Evolutionary conservation across 2,329 filamentous ascomycete genomes (phyloP).

Genomic region (Aspergillus arachidicola): DNA sequence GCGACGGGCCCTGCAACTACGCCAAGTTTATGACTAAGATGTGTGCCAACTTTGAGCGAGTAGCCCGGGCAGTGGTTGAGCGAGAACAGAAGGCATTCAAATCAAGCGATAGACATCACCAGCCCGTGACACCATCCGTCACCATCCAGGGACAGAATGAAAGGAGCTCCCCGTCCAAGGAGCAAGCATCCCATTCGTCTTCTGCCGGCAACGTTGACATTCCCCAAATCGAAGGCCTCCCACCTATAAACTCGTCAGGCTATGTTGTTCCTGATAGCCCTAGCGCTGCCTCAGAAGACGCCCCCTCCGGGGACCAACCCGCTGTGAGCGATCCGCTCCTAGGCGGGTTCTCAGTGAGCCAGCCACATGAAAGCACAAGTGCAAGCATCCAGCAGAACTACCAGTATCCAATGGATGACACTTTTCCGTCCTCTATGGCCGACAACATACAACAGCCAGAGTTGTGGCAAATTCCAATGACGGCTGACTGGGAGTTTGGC

Average conservation of each 20-base stretch:
- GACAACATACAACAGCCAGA: conserved; percentile 50
- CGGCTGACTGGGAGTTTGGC: conserved; percentile 73
- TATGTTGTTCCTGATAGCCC: conserved; percentile 36
- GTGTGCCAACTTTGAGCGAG: conserved; percentile 88
- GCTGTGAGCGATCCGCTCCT: neutral
- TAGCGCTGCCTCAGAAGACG: conserved; percentile 6
- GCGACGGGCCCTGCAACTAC: conserved; percentile 77
- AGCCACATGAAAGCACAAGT: neutral
- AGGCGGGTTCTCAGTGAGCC: neutral
- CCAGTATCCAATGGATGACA: conserved; percentile 13
- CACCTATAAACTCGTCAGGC: conserved; percentile 35
- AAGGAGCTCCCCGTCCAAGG: conserved; percentile 7
- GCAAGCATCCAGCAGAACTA: neutral
- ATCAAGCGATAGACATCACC: conserved; percentile 28
- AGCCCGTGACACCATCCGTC: conserved; percentile 5
- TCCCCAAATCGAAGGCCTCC: conserved; percentile 33
- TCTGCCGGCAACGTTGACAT: conserved; percentile 21
- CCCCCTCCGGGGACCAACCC: neutral
- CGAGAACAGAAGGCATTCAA: conserved; percentile 74
- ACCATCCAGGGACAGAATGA: neutral
- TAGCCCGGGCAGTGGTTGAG: conserved; percentile 82
- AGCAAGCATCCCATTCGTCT: conserved; percentile 9
- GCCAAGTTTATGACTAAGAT: conserved; percentile 89
- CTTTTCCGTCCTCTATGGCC: conserved; percentile 26
- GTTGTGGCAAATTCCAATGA: conserved; percentile 88